Evolutionary conservation across 2,329 filamentous ascomycete species (phyloP).

Genomic region (Rhynchosporium agropyri): DNA sequence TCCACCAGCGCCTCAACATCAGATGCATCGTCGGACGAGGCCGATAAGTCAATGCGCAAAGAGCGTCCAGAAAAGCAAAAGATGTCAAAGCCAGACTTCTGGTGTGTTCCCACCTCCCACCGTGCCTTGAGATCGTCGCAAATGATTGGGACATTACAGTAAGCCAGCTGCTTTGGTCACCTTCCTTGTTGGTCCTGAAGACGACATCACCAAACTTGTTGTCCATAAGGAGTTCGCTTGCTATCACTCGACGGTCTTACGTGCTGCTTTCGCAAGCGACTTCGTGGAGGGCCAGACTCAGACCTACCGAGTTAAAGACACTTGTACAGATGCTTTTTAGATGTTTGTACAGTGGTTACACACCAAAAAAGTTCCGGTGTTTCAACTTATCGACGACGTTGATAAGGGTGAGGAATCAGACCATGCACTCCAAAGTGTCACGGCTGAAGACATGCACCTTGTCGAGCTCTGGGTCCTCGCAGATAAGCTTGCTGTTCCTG

Average conservation of each 20-base stretch:
- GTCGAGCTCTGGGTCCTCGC: background rate
- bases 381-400: background rate
- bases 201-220: background rate
- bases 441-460: background rate
- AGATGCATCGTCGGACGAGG: background rate
- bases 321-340: background rate
- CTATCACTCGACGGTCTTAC: slow-evolving; percentile 19
- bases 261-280: slow-evolving; percentile 21
- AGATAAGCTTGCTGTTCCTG: background rate
- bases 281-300: slow-evolving; percentile 25
- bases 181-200: slow-evolving; percentile 14
- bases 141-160: background rate
- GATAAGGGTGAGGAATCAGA: too few species aligned
- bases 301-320: slow-evolving; percentile 19
- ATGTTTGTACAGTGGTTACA: slow-evolving; percentile 10
- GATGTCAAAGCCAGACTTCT: background rate
- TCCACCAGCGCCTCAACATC: background rate
- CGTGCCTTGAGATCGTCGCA: background rate
- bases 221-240: slow-evolving; percentile 23
- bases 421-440: too few species aligned
- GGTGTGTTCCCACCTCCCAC: background rate
- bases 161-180: slow-evolving; percentile 7
- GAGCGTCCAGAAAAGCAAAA: slow-evolving; percentile 4
- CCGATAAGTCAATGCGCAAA: background rate
- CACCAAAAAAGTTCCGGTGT: background rate